phyloP scores from a whole-genome alignment of 2,329 filamentous ascomycete species.

The Colletotrichum karsti region DNA sequence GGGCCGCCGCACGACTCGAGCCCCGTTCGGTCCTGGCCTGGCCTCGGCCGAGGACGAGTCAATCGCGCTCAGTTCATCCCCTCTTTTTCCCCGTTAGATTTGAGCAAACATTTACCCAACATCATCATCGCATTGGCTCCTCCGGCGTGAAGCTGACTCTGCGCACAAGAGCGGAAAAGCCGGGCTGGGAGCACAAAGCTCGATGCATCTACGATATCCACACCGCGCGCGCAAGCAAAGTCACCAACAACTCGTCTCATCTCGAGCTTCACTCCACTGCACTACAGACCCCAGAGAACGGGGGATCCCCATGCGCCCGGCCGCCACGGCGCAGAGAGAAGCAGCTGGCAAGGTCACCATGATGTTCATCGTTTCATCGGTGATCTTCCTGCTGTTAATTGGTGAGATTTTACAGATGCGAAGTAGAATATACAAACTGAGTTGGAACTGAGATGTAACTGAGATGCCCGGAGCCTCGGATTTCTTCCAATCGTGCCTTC shows the following conservation, averaged over 20 bases:
- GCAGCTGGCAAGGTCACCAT: background rate
- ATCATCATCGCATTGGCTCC: too few species aligned
- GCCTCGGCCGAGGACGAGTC: background rate
- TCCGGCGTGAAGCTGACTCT: background rate
- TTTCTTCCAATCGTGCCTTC: background rate
- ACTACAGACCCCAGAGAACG: constrained; percentile 8
- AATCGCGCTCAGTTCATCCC: background rate
- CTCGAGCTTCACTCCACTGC: constrained; percentile 6
- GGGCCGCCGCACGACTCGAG: constrained; percentile 15
- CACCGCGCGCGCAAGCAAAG: background rate
- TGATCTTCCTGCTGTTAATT: background rate
- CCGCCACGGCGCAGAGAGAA: background rate
- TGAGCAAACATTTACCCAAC: background rate
- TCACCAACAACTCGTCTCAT: background rate
- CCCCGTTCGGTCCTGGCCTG: background rate
- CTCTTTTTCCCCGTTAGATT: background rate
- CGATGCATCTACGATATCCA: background rate
- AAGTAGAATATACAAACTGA: too few species aligned
- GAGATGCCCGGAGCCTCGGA: background rate
- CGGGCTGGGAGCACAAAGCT: background rate
- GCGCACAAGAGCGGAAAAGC: background rate
- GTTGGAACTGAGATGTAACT: too few species aligned
- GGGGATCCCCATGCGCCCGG: background rate
- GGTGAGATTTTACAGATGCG: too few species aligned
- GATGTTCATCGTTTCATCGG: background rate